A percentile compares a stretch with the other conserved stretches of the same genome.
phyloP scores from a whole-genome alignment of 441 rosid genomes.

The Mallotus japonicus region DNA sequence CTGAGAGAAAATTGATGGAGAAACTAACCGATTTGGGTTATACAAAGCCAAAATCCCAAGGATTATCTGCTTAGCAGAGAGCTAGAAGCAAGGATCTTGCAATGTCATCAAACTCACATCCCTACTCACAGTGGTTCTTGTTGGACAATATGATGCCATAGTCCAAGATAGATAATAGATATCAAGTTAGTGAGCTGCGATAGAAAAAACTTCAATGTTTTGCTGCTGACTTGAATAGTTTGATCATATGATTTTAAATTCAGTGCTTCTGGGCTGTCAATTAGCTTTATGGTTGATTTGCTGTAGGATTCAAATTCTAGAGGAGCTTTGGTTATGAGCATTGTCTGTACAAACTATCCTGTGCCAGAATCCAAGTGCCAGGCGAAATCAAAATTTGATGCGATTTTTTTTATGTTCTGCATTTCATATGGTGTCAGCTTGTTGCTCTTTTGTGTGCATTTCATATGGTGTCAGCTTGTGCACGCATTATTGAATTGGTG shows the following conservation, averaged over 20 bases:
- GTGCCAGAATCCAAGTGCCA: background rate
- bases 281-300: background rate
- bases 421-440: background rate
- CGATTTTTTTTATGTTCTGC: background rate
- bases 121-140: background rate
- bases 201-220: conserved; percentile 8
- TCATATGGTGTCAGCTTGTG: background rate
- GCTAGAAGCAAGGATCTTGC: background rate
- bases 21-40: conserved; percentile 70
- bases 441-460: background rate
- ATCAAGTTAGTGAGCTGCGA: background rate
- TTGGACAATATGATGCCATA: background rate
- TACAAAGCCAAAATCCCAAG: conserved; percentile 42
- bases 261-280: background rate
- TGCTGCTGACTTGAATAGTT: background rate
- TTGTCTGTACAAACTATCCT: background rate
- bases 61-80: conserved; percentile 19
- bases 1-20: conserved; percentile 66
- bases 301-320: background rate
- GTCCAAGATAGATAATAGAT: background rate
- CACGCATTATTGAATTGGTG: too few relatives aligned
- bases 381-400: background rate
- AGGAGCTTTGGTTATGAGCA: background rate
- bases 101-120: background rate
- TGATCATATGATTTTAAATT: too few relatives aligned